phyloP scores from a whole-genome alignment of 1,284 basidiomycete genomes.

The Cutaneotrichosporon sp. region DNA sequence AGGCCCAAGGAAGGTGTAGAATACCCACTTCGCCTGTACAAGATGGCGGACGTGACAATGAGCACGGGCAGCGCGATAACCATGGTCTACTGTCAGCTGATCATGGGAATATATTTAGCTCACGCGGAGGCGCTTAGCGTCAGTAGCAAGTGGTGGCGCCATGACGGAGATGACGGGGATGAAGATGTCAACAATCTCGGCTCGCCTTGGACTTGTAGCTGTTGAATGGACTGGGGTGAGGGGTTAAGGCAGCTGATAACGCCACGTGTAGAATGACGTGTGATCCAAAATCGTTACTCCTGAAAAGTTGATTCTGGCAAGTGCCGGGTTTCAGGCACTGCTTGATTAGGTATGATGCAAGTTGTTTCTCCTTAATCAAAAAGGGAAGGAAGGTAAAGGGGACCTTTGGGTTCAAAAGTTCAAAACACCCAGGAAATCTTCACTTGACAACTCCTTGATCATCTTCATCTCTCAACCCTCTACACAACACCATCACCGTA shows the following conservation, averaged over 20 bases:
- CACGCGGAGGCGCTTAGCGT: slow-evolving; percentile 46
- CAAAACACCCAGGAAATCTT: slow-evolving; percentile 3
- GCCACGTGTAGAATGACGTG: slow-evolving; percentile 10
- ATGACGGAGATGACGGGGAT: slow-evolving; percentile 17
- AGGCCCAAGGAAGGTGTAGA: background rate
- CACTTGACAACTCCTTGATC: slow-evolving; percentile 3
- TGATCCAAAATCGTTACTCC: background rate
- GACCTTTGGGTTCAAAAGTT: background rate
- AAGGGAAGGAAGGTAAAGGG: too few relatives aligned
- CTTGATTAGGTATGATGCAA: too few relatives aligned
- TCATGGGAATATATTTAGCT: slow-evolving; percentile 5
- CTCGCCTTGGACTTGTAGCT: background rate
- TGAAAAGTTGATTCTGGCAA: slow-evolving; percentile 18
- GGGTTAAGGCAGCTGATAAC: background rate
- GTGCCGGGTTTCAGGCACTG: slow-evolving; percentile 4
- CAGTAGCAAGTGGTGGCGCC: slow-evolving; percentile 34
- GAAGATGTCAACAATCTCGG: background rate
- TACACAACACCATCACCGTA: background rate
- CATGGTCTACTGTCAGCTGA: slow-evolving; percentile 37
- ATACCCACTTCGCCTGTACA: slow-evolving; percentile 47
- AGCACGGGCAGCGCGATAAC: slow-evolving; percentile 50
- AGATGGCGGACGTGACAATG: slow-evolving; percentile 47
- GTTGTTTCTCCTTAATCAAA: too few relatives aligned
- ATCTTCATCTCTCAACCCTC: background rate
- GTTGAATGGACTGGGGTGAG: too few relatives aligned